phyloP scores from a whole-genome alignment of 352 stramenopile species.

The Pythium aquatile region DNA sequence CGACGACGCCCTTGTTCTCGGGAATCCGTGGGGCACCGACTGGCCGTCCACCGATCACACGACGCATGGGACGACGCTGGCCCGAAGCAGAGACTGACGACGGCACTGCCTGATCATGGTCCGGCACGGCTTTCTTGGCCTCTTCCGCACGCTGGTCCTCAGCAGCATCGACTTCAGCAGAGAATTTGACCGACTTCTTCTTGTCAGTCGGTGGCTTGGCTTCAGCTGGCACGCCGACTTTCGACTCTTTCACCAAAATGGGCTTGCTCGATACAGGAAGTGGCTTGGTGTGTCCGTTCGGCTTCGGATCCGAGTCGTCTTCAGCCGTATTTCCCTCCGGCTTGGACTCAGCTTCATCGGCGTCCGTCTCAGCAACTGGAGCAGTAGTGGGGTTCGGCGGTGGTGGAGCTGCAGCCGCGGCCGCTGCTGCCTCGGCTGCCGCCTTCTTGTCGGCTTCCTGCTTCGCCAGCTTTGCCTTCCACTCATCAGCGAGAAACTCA shows the following conservation, averaged over 20 bases:
- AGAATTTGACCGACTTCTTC: conserved; percentile 72
- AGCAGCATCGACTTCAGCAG: conserved; percentile 26
- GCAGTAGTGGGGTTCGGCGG: conserved; percentile 2
- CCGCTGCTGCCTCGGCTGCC: conserved; percentile 4
- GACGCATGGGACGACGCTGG: conserved; percentile 28
- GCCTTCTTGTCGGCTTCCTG: conserved; percentile 11
- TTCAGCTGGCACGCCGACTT: conserved; percentile 20
- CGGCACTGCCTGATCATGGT: conserved; percentile 1
- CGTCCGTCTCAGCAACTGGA: neutral
- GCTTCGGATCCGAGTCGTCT: conserved; percentile 3
- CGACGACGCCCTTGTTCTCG: conserved; percentile 64
- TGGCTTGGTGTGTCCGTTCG: neutral
- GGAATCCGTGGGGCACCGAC: conserved; percentile 28
- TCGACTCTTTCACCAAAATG: conserved; percentile 25
- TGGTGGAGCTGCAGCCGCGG: conserved; percentile 10
- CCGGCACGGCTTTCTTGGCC: neutral
- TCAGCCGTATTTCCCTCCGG: neutral
- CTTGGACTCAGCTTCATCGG: conserved; percentile 1
- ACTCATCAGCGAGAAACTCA: conserved; percentile 68
- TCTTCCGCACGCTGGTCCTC: conserved; percentile 14
- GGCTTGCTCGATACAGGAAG: conserved; percentile 3
- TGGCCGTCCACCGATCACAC: conserved; percentile 27
- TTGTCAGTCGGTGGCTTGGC: conserved; percentile 6
- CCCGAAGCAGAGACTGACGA: conserved; percentile 23
- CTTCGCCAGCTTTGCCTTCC: conserved; percentile 44